Conservation (phyloP, 768 basidiomycete species). For the Boletus sensibilis region DNA sequence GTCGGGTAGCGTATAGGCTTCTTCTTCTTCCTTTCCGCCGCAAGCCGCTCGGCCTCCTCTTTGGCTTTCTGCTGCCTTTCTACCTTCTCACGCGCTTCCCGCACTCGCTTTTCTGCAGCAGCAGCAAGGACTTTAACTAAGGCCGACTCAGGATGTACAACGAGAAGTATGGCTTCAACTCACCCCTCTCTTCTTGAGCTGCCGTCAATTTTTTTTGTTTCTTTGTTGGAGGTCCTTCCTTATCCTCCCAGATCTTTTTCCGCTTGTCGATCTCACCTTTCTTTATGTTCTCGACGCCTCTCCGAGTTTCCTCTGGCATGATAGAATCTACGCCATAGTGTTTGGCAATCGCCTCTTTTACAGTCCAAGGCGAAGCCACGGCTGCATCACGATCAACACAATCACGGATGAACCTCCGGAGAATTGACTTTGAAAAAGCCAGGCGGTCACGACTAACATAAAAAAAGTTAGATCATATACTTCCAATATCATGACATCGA, state of each 20-base stretch:
- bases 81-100: slow-evolving; percentile 67
- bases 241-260: slow-evolving; percentile 88
- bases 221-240: slow-evolving; percentile 78
- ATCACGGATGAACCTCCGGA: slow-evolving; percentile 94
- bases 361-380: slow-evolving; percentile 94
- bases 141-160: slow-evolving; percentile 11
- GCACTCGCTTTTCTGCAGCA: slow-evolving; percentile 62
- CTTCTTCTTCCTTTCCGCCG: slow-evolving; percentile 82
- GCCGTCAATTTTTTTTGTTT: slow-evolving; percentile 77
- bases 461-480: slow-evolving; percentile 1
- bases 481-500: slow-evolving; percentile 9
- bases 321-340: slow-evolving; percentile 81
- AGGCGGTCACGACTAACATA: slow-evolving; percentile 82
- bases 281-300: slow-evolving; percentile 75
- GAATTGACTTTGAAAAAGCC: slow-evolving; percentile 94
- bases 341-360: slow-evolving; percentile 80
- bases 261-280: slow-evolving; percentile 90
- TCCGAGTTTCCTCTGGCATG: slow-evolving; percentile 83
- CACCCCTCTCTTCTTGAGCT: slow-evolving; percentile 76
- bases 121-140: slow-evolving; percentile 32
- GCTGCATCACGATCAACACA: slow-evolving; percentile 91
- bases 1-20: slow-evolving; percentile 90
- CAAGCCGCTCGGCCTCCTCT: slow-evolving; percentile 69
- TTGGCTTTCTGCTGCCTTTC: slow-evolving; percentile 63
- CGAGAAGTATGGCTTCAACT: slow-evolving; percentile 3